Evolutionary conservation across 805 yeast genomes (phyloP), one percentile per base, ranked within the genome.

Genomic region (Hanseniaspora singularis): DNA sequence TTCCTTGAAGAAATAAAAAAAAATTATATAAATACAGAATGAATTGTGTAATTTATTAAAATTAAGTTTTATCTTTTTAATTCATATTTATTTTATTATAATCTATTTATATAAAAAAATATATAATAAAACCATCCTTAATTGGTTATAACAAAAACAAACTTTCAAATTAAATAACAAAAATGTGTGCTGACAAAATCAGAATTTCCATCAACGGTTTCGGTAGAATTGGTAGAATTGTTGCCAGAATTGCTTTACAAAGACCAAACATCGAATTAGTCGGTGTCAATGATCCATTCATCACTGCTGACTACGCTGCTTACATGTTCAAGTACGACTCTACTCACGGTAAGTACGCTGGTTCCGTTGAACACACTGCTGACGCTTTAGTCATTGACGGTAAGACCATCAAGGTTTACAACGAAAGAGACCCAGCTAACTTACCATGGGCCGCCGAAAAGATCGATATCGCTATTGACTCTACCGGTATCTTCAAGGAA

Each of bases 311-410:
- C 55, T 77, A 77, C 63, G 82, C 84, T 57, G 74, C 81, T 50
- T 77, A 77, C 72, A 74, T 76, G 79, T 77, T 77, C 76, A 77
- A 77, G 69, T 77, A 77, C 68, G 84, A 77, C 62, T 76, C 82
- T 52, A 77, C 81, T 50, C 84, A 77, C 68, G 81, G 82, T 62
- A 65, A 64, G 59, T 77, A 64, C 75, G 57, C 64, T 24, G 82
- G 82, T 62, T 74, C 69, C 57, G 81, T 77, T 49, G 55, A 69
- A 51, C 60, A 70, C 58, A 73, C 73, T 58, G 80, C 68, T 57
- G 66, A 68, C 55, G 57, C 62, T 60, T 62, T 77, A 55, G 61
- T 72, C 63, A 68, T 76, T 55, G 77, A 74, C 61, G 81, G 79
- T 57, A 53, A 64, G 50, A 55, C 61, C 58, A 63, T 69, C 54